Conservation (phyloP, 257 asterid species). For the Przewalskia tangutica region DNA sequence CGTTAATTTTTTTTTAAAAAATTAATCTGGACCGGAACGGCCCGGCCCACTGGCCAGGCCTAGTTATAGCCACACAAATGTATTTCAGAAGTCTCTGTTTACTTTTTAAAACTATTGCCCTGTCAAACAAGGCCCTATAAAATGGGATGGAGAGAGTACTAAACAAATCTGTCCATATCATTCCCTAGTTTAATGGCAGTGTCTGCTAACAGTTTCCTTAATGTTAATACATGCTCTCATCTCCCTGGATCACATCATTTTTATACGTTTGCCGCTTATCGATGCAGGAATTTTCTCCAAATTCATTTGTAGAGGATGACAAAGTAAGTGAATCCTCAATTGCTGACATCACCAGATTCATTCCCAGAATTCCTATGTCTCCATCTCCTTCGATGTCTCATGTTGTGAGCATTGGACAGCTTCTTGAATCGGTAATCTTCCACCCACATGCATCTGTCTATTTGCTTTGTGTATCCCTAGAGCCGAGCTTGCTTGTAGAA, state of each 20-base stretch:
- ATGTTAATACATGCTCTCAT: background rate
- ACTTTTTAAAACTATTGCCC: background rate
- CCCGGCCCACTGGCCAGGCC: too few species aligned
- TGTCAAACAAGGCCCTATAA: background rate
- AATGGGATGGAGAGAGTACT: background rate
- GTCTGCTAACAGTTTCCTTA: background rate
- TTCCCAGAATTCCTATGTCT: constrained; percentile 61
- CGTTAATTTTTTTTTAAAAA: too few species aligned
- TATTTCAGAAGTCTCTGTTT: background rate
- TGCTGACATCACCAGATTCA: constrained; percentile 60
- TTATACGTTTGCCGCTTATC: background rate
- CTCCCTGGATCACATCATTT: background rate
- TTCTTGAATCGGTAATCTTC: constrained; percentile 70
- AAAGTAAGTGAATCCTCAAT: constrained; percentile 68
- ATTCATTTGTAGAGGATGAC: constrained; percentile 61
- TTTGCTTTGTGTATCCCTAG: background rate
- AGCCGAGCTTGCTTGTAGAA: background rate
- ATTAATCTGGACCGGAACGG: too few species aligned
- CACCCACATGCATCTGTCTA: background rate
- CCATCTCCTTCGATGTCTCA: constrained; percentile 79
- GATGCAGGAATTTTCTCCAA: constrained; percentile 62
- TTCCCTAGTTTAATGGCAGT: constrained; percentile 1
- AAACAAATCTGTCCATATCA: background rate
- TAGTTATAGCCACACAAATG: background rate
- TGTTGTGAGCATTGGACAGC: constrained; percentile 83